Evolutionary conservation across 208 protist genomes (phyloP), one percentile per base, ranked within the genome.

Genomic region (Trypanosoma boissoni): DNA sequence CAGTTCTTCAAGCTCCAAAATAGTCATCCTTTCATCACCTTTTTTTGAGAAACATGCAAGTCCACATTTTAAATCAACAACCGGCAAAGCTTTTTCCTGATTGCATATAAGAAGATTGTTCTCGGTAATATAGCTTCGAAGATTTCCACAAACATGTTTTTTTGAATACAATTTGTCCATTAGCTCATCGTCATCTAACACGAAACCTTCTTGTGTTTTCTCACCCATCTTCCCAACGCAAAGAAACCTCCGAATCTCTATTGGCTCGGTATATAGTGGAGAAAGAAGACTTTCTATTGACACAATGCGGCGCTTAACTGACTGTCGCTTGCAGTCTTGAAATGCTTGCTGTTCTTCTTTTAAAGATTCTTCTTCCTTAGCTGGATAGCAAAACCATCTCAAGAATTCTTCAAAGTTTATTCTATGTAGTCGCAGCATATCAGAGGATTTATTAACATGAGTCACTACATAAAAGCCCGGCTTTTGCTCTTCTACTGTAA

Each of bases 401-500:
- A 87, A 54, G 59, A 86, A 92, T 6, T 66, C 67, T 20, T 39
- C 41, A 41, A 67, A 86, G 2, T 51, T 59, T 32, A 12, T 24
- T 5, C 68, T 68, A 69, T 87, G 77, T 8, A 73, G 50, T 4
- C 74, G 66, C 36, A 86, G 66, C 9, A 80, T 29, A 16, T 64
- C 67, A 29, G 58, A 72, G 21, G 52, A 46, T 27, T 84, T 83
- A 49, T 78, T 84, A n/a, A 90, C 26, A 50, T 39, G 6, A 1
- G 53, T 51, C 0, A 93, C 49, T 39, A 24, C 62, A 52, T 88
- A 52, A 23, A 76, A 67, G 9, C 76, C 78, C 27, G 74, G 72
- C 8, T 45, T 75, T 18, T 55, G 50, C 63, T 90, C 82, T 7
- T 51, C 32, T 42, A 93, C 64, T 16, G 42, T 76, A 9, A 93